phyloP scores from a whole-genome alignment of 805 yeast genomes.

The Nakazawaea sp. region DNA sequence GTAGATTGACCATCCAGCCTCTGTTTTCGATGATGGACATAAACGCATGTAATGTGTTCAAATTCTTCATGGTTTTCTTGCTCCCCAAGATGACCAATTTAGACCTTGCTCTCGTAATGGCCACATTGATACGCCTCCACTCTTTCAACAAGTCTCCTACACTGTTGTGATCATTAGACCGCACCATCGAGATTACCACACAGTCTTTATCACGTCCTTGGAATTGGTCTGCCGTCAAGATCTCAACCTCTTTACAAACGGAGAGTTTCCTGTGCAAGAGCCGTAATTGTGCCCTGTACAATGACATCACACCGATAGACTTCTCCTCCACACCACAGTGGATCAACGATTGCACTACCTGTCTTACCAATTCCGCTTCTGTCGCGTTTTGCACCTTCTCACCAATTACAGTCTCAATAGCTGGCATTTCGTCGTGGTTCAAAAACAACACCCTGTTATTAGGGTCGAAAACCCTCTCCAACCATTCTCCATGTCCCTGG shows the following conservation, averaged over 20 bases:
- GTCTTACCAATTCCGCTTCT: slow-evolving; percentile 63
- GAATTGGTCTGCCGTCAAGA: slow-evolving; percentile 89
- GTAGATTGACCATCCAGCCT: slow-evolving; percentile 61
- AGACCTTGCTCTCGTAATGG: slow-evolving; percentile 83
- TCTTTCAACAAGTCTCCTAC: slow-evolving; percentile 80
- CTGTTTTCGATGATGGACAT: slow-evolving; percentile 47
- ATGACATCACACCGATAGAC: slow-evolving; percentile 81
- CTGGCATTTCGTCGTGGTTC: slow-evolving; percentile 68
- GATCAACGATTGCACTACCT: slow-evolving; percentile 52
- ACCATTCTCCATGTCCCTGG: slow-evolving; percentile 37
- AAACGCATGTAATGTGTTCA: slow-evolving; percentile 50
- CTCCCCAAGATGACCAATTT: slow-evolving; percentile 86
- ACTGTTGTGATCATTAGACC: slow-evolving; percentile 59
- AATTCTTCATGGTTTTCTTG: slow-evolving; percentile 45
- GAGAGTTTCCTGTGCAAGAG: slow-evolving; percentile 28
- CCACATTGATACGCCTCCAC: slow-evolving; percentile 91
- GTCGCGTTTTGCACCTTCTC: slow-evolving; percentile 68
- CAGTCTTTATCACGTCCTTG: slow-evolving; percentile 96
- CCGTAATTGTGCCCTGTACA: slow-evolving; percentile 75
- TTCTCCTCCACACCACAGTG: slow-evolving; percentile 51
- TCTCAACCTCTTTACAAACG: slow-evolving; percentile 47
- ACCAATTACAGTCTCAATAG: slow-evolving; percentile 45
- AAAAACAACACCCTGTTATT: slow-evolving; percentile 64
- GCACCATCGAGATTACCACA: slow-evolving; percentile 80
- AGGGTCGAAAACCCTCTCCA: slow-evolving; percentile 46